Conservation (phyloP, 176 grass and related monocot species). For the Bolboschoenus planiculmis region DNA sequence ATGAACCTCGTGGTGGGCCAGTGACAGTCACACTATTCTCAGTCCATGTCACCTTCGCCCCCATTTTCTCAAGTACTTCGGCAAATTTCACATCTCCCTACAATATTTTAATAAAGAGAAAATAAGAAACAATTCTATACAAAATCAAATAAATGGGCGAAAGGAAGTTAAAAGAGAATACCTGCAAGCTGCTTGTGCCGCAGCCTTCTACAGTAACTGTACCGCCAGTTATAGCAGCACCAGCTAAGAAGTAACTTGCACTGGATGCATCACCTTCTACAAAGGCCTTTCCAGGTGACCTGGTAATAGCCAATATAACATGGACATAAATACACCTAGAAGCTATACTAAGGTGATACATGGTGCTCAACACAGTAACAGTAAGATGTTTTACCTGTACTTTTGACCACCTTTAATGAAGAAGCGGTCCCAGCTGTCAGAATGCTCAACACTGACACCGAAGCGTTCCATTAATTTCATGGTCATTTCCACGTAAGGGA, state of each 20-base stretch:
- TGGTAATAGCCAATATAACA: conserved; percentile 17
- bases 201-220: conserved; percentile 95
- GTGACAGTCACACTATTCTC: conserved; percentile 85
- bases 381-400: conserved; percentile 48
- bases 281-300: conserved; percentile 83
- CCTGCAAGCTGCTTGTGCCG: conserved; percentile 91
- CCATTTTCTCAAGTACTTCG: conserved; percentile 96
- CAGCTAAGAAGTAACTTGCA: conserved; percentile 98
- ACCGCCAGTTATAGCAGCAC: conserved; percentile 93
- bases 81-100: conserved; percentile 99
- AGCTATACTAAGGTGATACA: background rate
- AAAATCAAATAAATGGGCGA: background rate
- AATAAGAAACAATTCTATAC: background rate
- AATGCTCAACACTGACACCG: conserved; percentile 72
- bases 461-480: conserved; percentile 94
- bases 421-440: conserved; percentile 93
- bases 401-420: conserved; percentile 89
- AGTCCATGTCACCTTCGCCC: conserved; percentile 93
- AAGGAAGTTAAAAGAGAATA: conserved; percentile 16
- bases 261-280: conserved; percentile 99
- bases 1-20: conserved; percentile 52
- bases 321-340: conserved; percentile 8
- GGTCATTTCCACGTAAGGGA: conserved; percentile 99
- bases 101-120: conserved; percentile 7
- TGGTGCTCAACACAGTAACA: background rate